Evolutionary conservation across 83 land plant species (phyloP).

Genomic region (Isoetes engelmannii): DNA sequence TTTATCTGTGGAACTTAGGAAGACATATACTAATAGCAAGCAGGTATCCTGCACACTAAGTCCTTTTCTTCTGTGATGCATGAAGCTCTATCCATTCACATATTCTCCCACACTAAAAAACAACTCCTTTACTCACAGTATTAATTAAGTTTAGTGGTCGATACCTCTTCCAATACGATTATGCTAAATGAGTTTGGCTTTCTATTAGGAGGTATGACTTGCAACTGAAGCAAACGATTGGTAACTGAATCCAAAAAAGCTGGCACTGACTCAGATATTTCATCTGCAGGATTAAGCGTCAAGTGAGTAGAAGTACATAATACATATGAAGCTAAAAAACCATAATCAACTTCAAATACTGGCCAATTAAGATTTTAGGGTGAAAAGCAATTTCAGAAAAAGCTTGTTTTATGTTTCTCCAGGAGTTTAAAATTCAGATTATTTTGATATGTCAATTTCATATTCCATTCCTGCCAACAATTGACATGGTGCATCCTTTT

Average conservation of each 20-base stretch:
- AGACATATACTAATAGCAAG: not conserved
- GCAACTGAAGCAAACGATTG: not conserved
- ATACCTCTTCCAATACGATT: slow-evolving; percentile 7
- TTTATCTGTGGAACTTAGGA: not conserved
- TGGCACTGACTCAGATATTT: slow-evolving; percentile 4
- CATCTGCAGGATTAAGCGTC: not conserved
- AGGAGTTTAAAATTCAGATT: too few relatives aligned
- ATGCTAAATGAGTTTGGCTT: slow-evolving; percentile 5
- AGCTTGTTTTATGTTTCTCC: too few relatives aligned
- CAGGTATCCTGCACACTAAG: not conserved
- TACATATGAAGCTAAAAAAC: too few relatives aligned
- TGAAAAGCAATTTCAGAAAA: too few relatives aligned
- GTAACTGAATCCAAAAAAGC: slow-evolving; percentile 1
- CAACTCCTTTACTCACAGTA: too few relatives aligned
- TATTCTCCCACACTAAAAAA: too few relatives aligned
- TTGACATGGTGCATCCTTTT: too few relatives aligned
- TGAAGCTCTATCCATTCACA: not conserved
- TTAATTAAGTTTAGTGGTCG: not conserved
- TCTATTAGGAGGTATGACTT: not conserved
- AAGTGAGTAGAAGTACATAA: too few relatives aligned
- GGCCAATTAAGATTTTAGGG: too few relatives aligned
- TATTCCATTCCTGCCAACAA: too few relatives aligned
- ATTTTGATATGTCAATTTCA: too few relatives aligned
- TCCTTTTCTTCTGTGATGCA: not conserved
- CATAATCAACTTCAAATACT: too few relatives aligned